Conservation (phyloP, 305 asterid genomes). For the Fraxinus greggii region DNA sequence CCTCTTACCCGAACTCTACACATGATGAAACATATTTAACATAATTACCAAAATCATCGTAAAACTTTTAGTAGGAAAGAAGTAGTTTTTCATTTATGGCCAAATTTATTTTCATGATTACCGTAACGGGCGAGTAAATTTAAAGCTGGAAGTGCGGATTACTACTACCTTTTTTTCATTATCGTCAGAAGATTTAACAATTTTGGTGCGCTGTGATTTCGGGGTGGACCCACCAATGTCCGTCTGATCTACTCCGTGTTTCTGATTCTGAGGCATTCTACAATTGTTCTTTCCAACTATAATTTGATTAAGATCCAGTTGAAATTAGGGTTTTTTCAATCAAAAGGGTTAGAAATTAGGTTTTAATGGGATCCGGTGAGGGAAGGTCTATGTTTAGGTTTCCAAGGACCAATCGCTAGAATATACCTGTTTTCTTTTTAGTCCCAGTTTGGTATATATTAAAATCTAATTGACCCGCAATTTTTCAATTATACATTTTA, state of each 20-base stretch:
- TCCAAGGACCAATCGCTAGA: background rate
- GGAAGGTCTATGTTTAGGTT: background rate
- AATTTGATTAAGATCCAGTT: constrained; percentile 25
- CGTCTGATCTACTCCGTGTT: constrained; percentile 54
- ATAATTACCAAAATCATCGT: constrained; percentile 2
- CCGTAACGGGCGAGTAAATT: background rate
- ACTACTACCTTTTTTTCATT: constrained; percentile 54
- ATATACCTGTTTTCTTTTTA: background rate
- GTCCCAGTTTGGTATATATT: no score
- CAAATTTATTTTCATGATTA: background rate
- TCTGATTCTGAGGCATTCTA: constrained; percentile 63
- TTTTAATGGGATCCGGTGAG: background rate
- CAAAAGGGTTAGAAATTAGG: constrained; percentile 8
- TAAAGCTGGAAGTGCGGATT: background rate
- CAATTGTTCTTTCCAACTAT: background rate
- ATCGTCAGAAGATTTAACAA: constrained; percentile 68
- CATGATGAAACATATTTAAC: constrained; percentile 13
- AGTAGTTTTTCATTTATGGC: background rate
- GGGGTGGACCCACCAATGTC: constrained; percentile 41
- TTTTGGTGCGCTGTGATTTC: constrained; percentile 55
- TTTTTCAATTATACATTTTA: no score
- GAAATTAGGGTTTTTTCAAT: constrained; percentile 49
- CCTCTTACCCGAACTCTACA: constrained; percentile 53
- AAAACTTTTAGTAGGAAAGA: constrained; percentile 1
- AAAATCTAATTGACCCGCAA: no score